Percentiles rank a stretch among this genome's conserved stretches.
Conservation (phyloP, 768 basidiomycete species). For the Cyclocybe aegerita region DNA sequence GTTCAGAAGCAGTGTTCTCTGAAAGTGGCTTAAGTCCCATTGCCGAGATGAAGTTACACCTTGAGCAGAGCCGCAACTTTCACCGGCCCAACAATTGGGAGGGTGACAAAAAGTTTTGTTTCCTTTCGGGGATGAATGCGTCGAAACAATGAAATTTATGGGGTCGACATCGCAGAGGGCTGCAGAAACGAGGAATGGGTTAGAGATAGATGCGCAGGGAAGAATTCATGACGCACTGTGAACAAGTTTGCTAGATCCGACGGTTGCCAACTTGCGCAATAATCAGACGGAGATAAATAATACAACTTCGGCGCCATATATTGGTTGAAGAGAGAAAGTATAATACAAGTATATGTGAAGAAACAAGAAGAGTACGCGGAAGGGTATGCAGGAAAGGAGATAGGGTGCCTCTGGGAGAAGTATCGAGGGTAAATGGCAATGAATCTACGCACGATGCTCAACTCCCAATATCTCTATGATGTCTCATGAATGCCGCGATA, state of each 20-base stretch:
- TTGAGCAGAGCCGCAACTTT: too few relatives aligned
- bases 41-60: too few relatives aligned
- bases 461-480: conserved; percentile 16
- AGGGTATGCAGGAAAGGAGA: conserved; percentile 21
- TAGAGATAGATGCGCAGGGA: too few relatives aligned
- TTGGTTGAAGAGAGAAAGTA: conserved; percentile 17
- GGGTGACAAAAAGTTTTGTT: neutral
- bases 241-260: too few relatives aligned
- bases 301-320: conserved; percentile 20
- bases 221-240: too few relatives aligned
- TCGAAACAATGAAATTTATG: neutral
- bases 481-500: conserved; percentile 9
- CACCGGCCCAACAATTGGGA: too few relatives aligned
- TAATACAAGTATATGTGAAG: conserved; percentile 14
- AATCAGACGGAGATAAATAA: conserved; percentile 4
- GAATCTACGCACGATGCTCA: conserved; percentile 12
- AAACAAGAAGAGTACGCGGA: conserved; percentile 10
- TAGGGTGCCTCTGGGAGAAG: conserved; percentile 10
- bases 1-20: too few relatives aligned
- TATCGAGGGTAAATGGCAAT: conserved; percentile 1
- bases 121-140: neutral
- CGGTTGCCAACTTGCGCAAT: neutral
- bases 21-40: too few relatives aligned
- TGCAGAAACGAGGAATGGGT: too few relatives aligned
- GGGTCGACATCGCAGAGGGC: too few relatives aligned